Evolutionary conservation across 495 filamentous ascomycete species (phyloP).

Genomic region (Penicillium maclennaniae): DNA sequence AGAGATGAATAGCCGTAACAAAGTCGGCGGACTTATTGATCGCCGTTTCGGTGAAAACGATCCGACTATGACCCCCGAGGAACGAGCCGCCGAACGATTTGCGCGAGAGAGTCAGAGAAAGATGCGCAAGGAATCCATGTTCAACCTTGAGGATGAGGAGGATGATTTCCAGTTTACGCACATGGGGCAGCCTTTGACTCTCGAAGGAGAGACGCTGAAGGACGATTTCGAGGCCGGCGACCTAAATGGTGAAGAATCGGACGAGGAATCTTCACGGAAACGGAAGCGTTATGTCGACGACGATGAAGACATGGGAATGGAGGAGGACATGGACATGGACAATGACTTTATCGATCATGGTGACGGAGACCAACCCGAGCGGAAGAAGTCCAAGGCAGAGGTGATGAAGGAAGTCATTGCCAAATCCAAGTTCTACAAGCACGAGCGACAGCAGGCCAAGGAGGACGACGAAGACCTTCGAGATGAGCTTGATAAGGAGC

Average conservation of each 20-base stretch:
- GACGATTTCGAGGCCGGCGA: constrained; percentile 82
- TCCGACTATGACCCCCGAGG: constrained; percentile 87
- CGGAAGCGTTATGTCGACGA: constrained; percentile 47
- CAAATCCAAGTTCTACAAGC: constrained; percentile 93
- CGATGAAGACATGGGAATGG: constrained; percentile 17
- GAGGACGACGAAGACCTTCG: constrained; percentile 92
- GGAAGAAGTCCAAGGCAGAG: constrained; percentile 90
- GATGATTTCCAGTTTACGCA: constrained; percentile 74
- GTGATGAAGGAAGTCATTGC: constrained; percentile 97
- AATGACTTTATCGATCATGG: constrained; percentile 41
- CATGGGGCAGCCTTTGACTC: constrained; percentile 65
- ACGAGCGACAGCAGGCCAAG: constrained; percentile 86
- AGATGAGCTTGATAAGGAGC: constrained; percentile 70
- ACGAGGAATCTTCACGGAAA: constrained; percentile 60
- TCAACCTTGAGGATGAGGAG: constrained; percentile 87
- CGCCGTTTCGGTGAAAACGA: constrained; percentile 95
- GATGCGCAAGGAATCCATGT: constrained; percentile 69
- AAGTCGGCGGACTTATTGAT: constrained; percentile 88
- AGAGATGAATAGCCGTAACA: constrained; percentile 82
- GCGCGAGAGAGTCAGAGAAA: constrained; percentile 73
- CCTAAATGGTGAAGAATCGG: constrained; percentile 57
- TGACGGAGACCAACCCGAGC: constrained; percentile 57
- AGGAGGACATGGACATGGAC: neutral
- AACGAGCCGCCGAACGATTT: constrained; percentile 87
- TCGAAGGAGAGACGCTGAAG: constrained; percentile 55